Base-by-base conservation (phyloP, 2,329 filamentous ascomycete species). In the Fusarium praegraminearum region DNA sequence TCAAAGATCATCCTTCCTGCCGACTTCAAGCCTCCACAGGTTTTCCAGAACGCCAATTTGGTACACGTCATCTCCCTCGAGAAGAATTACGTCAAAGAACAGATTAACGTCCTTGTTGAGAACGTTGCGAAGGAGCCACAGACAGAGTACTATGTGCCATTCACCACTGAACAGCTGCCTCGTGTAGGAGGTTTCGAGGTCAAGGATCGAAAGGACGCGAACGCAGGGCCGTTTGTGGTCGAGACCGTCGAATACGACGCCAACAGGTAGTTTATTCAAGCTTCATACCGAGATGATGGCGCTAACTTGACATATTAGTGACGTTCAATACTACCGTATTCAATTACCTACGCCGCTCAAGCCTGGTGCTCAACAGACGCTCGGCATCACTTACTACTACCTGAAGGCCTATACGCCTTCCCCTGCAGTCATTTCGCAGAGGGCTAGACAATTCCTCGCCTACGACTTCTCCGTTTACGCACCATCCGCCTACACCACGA, bases 11-110 rank as follows among this genome's bases (percentile, higher is more conserved):
- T 84, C 57, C 83, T 89, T 65, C 88, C 89, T 44, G 80, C 87
- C 73, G 85, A 86, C 66, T 97, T 98, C 84, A 91, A 88, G 80
- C 94, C 95, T 56, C 91, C 94, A 16, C 92, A 93, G 78, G 92
- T 94, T 72, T 99, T 97, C 84, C 93, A 94, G 83, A 98, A 99
- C 81, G 87, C 87, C 80, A 98, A 99, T 79, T 82, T 98, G 32
- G 91, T 98, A 53, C 92, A 96, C 76, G 90, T 92, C 70, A 91
- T 97, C 77, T 97, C 97, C 72, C 82, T 98, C 62, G 95, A 98
- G 82, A 98, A 98, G 85, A 92, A 90, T 73, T 98, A 96, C 76
- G 90, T 90, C 57, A 91, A 94, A 78, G 95, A 98, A 81, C 91
- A 90, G 16, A 89, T 98, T 85, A 98, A 98, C 82, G 91, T 97